A percentile compares a stretch with the other conserved stretches of the same genome.
Evolutionary conservation across 495 filamentous ascomycete species (phyloP).

Genomic region (Hypoxylon intermedium): DNA sequence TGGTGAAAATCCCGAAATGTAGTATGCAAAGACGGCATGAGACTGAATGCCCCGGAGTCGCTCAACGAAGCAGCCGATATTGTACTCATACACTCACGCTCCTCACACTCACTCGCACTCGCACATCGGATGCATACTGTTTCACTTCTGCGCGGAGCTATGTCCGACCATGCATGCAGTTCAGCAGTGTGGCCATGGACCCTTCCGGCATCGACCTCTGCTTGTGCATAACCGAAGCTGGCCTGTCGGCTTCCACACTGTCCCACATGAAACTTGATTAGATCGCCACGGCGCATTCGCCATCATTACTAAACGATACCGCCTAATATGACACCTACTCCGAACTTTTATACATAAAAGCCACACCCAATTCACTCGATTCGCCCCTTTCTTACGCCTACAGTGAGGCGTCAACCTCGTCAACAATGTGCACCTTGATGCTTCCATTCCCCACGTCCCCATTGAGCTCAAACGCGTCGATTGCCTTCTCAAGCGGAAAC

Average conservation of each 20-base stretch:
- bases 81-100: too few species aligned
- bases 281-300: neutral
- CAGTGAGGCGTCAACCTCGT: slow-evolving; percentile 51
- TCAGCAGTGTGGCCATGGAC: slow-evolving; percentile 2
- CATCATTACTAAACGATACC: slow-evolving; percentile 6
- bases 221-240: slow-evolving; percentile 16
- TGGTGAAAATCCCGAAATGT: slow-evolving; percentile 18
- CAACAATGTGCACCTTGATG: slow-evolving; percentile 68
- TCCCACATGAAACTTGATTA: slow-evolving; percentile 3
- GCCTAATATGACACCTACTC: slow-evolving; percentile 15
- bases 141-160: slow-evolving; percentile 13
- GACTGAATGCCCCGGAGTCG: slow-evolving; percentile 12
- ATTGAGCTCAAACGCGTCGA: slow-evolving; percentile 61
- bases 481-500: slow-evolving; percentile 62
- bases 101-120: slow-evolving; percentile 30
- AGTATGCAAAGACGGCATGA: slow-evolving; percentile 9
- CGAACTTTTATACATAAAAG: slow-evolving; percentile 24
- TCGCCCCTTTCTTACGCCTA: slow-evolving; percentile 21
- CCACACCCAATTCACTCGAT: neutral
- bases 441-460: slow-evolving; percentile 57
- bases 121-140: slow-evolving; percentile 34
- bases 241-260: neutral
- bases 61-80: too few species aligned
- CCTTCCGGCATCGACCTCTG: slow-evolving; percentile 15
- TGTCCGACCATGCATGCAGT: slow-evolving; percentile 11